A percentile compares a stretch with the other conserved stretches of the same genome.
Evolutionary conservation across 2,329 filamentous ascomycete genomes (phyloP).

Genomic region (Sporothrix pseudoabietina): DNA sequence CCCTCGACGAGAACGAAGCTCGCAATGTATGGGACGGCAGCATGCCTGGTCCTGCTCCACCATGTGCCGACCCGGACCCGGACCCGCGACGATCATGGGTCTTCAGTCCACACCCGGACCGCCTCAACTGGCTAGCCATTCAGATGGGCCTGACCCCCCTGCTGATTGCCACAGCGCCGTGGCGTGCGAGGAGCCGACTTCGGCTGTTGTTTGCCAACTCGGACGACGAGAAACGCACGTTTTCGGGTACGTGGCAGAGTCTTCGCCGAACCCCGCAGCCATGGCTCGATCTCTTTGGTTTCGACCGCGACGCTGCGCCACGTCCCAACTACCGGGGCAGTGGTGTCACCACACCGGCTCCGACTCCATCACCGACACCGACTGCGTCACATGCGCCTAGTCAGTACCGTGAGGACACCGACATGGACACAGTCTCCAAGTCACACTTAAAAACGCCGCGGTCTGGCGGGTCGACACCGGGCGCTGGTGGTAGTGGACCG

Average conservation of each 20-base stretch:
- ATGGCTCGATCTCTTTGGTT: conserved; percentile 35
- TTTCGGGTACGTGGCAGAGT: conserved; percentile 34
- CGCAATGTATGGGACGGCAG: conserved; percentile 22
- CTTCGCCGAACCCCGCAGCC: conserved; percentile 32
- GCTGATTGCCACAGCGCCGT: conserved; percentile 33
- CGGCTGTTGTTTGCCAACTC: conserved; percentile 32
- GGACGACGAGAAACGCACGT: conserved; percentile 34
- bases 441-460: not conserved
- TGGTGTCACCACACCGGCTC: conserved; percentile 17
- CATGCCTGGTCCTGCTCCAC: not conserved
- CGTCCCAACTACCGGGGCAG: conserved; percentile 8
- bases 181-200: conserved; percentile 32
- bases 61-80: conserved; percentile 28
- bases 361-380: not conserved
- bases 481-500: not conserved
- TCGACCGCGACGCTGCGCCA: conserved; percentile 24
- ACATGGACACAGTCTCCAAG: not conserved
- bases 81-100: conserved; percentile 36
- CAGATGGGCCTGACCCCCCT: conserved; percentile 35
- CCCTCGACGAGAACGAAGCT: conserved; percentile 31
- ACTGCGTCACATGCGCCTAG: not conserved
- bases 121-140: conserved; percentile 36
- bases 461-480: not conserved
- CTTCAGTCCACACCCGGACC: conserved; percentile 34
- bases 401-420: not conserved